Percentiles rank a stretch among this genome's conserved stretches.
Conservation (phyloP, 2,329 filamentous ascomycete species). For the Tolypocladium endophyticum region DNA sequence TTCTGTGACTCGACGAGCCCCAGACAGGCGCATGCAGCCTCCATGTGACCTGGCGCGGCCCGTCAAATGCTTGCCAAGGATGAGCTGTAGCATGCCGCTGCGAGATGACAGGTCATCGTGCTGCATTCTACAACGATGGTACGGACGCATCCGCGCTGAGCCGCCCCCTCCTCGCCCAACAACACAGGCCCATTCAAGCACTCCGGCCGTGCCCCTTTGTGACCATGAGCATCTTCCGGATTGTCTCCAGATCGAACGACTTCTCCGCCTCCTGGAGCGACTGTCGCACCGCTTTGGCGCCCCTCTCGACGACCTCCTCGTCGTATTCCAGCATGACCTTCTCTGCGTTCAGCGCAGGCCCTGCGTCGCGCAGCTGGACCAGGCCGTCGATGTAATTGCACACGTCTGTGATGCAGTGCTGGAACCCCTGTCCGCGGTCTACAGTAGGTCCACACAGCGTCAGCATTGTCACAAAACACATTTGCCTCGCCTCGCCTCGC, state of each 20-base stretch:
- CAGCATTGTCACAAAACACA: background rate
- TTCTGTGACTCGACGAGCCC: background rate
- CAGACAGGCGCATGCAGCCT: background rate
- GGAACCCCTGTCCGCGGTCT: conserved; percentile 34
- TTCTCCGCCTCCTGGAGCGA: conserved; percentile 20
- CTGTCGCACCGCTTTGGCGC: conserved; percentile 21
- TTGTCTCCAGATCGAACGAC: conserved; percentile 15
- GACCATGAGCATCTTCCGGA: conserved; percentile 22
- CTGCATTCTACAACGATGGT: background rate
- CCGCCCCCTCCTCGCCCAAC: background rate
- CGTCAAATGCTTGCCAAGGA: background rate
- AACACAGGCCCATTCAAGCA: background rate
- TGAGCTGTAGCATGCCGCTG: background rate
- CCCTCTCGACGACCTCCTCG: conserved; percentile 20
- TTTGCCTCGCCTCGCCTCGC: background rate
- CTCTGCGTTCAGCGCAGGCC: conserved; percentile 2
- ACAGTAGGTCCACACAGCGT: background rate
- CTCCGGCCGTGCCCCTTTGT: conserved; percentile 13
- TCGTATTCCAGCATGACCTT: conserved; percentile 17
- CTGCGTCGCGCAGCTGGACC: conserved; percentile 8
- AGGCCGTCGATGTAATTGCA: conserved; percentile 24
- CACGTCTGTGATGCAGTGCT: conserved; percentile 30
- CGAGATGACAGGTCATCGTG: background rate
- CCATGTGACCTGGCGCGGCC: background rate
- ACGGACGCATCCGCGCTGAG: background rate